These are phyloP conservation scores for Saturnispora gosingensis DNA, from an alignment of 805 yeast species.

Conservation along the genomic window DNA sequence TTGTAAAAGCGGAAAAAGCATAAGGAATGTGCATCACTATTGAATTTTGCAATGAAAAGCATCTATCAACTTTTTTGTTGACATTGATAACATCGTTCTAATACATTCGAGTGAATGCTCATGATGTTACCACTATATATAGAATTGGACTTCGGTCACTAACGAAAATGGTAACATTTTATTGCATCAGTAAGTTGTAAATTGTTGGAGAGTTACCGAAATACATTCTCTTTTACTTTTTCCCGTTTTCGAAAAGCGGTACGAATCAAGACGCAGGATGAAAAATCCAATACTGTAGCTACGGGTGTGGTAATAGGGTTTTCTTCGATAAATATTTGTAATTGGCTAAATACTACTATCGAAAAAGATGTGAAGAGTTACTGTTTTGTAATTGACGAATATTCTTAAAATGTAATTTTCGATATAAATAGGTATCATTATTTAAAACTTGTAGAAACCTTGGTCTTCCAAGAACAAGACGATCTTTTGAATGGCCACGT, in stretches of 20 bases:
- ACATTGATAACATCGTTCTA: neutral
- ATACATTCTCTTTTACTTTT: too few species aligned
- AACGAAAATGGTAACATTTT: too few species aligned
- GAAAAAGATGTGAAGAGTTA: neutral
- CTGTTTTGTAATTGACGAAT: neutral
- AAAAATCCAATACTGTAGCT: too few species aligned
- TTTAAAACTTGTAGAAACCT: slow-evolving; percentile 58
- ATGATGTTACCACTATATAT: neutral
- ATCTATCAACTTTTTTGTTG: neutral
- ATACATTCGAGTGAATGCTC: neutral
- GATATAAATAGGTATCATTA: neutral
- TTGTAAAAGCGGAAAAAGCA: too few species aligned
- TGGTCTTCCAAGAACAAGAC: slow-evolving; percentile 68
- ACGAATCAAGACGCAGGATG: too few species aligned
- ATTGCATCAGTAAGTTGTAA: neutral
- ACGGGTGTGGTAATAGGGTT: too few species aligned
- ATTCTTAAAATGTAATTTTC: neutral
- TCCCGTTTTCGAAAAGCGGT: too few species aligned
- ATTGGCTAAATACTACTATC: too few species aligned
- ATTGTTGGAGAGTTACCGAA: too few species aligned
- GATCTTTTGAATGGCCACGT: slow-evolving; percentile 66
- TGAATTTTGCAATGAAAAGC: neutral
- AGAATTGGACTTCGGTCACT: too few species aligned
- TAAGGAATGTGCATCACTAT: neutral
- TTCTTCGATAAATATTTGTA: too few species aligned